Evolutionary conservation across 805 yeast species (phyloP).

Genomic region (Wickerhamomyces kurtzmanii): DNA sequence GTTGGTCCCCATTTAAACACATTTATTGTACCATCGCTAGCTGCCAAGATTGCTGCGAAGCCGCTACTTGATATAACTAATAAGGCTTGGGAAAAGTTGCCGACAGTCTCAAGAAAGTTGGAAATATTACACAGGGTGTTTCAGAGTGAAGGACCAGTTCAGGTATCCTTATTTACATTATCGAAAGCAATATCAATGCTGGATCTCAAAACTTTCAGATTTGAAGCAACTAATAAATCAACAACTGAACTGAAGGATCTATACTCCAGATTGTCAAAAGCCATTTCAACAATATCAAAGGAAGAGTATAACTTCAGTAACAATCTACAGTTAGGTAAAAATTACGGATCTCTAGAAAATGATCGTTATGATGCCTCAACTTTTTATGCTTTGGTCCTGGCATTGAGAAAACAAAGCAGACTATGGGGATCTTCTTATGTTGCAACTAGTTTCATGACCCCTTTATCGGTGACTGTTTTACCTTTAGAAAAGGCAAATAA

Average conservation of each 20-base stretch:
- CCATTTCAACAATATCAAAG: slow-evolving; percentile 9
- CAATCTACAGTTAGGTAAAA: slow-evolving; percentile 9
- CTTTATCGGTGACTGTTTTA: slow-evolving; percentile 31
- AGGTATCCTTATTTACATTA: slow-evolving; percentile 27
- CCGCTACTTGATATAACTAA: slow-evolving; percentile 28
- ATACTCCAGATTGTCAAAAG: slow-evolving; percentile 14
- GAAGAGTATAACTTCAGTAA: slow-evolving; percentile 18
- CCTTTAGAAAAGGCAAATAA: slow-evolving; percentile 29
- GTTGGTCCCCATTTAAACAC: too few species aligned
- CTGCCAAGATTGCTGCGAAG: slow-evolving; percentile 20
- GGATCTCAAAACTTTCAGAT: slow-evolving; percentile 19
- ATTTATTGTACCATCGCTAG: slow-evolving; percentile 21
- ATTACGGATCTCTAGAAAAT: slow-evolving; percentile 3
- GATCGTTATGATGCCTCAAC: slow-evolving; percentile 14
- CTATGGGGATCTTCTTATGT: slow-evolving; percentile 29
- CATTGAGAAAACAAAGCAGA: slow-evolving; percentile 37
- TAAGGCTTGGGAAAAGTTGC: slow-evolving; percentile 28
- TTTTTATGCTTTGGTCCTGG: slow-evolving; percentile 36
- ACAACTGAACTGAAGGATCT: slow-evolving; percentile 13
- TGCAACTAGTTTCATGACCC: slow-evolving; percentile 22
- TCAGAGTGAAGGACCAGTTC: slow-evolving; percentile 28
- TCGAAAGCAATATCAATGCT: slow-evolving; percentile 23
- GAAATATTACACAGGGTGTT: slow-evolving; percentile 35
- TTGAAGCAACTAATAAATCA: slow-evolving; percentile 10
- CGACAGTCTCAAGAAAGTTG: slow-evolving; percentile 28